Percentiles rank a stretch among this genome's conserved stretches.
Conservation (phyloP, 768 basidiomycete species). For the Boletus sensibilis region DNA sequence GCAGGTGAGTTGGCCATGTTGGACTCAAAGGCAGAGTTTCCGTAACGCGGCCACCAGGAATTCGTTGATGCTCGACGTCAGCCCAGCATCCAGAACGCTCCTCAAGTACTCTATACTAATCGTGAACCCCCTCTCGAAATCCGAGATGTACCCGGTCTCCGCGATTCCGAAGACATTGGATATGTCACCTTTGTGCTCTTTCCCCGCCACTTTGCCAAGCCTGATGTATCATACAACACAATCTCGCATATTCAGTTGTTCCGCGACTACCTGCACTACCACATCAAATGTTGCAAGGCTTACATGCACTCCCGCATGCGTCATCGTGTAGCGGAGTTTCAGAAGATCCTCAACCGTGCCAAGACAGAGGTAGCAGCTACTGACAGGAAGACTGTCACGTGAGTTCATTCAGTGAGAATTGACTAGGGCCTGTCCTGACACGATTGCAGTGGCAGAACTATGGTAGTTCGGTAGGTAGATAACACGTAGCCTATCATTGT, state of each 20-base stretch:
- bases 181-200: constrained; percentile 98
- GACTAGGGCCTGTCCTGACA: constrained; percentile 4
- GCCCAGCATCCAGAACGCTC: constrained; percentile 92
- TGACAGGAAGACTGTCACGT: constrained; percentile 93
- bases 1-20: constrained; percentile 56
- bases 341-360: constrained; percentile 92
- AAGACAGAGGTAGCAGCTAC: constrained; percentile 84
- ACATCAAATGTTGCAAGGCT: constrained; percentile 98
- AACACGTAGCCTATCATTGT: not conserved
- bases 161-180: constrained; percentile 83
- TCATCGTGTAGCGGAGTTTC: constrained; percentile 90
- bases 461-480: constrained; percentile 47
- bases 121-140: constrained; percentile 98
- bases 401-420: constrained; percentile 14
- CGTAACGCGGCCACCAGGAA: constrained; percentile 55
- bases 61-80: constrained; percentile 97
- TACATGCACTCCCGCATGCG: constrained; percentile 99
- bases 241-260: constrained; percentile 96
- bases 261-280: constrained; percentile 99
- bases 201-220: constrained; percentile 88
- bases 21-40: not conserved
- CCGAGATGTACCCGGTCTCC: constrained; percentile 77
- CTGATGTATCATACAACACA: constrained; percentile 64
- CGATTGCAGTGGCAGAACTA: constrained; percentile 50
- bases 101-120: constrained; percentile 93